Conservation (phyloP, 768 basidiomycete species). For the Agaricus bisporus region DNA sequence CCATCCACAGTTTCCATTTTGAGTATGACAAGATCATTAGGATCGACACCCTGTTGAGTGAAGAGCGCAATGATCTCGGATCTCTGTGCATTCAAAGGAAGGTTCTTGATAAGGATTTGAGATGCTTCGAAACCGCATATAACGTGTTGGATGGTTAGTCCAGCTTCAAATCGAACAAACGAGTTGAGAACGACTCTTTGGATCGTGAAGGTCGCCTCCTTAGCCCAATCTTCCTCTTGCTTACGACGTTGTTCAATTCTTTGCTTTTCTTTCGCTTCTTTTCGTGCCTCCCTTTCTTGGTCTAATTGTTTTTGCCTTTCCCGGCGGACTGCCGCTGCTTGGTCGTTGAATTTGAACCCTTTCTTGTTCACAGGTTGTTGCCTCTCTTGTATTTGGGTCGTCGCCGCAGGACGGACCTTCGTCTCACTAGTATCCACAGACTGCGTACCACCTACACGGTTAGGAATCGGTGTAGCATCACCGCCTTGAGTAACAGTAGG, state of each 20-base stretch:
- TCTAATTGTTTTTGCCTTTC: background rate
- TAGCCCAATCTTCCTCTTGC: constrained; percentile 7
- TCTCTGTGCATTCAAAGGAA: constrained; percentile 10
- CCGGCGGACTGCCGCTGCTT: background rate
- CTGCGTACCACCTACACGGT: background rate
- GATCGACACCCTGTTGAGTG: constrained; percentile 9
- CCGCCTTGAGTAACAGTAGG: background rate
- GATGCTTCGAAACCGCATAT: constrained; percentile 15
- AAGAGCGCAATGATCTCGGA: constrained; percentile 13
- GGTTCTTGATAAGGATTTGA: constrained; percentile 10
- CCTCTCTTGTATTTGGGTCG: too few relatives aligned
- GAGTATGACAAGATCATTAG: constrained; percentile 1
- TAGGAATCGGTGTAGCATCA: background rate
- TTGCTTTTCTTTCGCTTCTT: constrained; percentile 1
- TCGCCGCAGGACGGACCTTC: background rate
- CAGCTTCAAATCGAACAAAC: constrained; percentile 20
- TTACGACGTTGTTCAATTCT: background rate
- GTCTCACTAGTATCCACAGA: background rate
- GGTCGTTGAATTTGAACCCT: background rate
- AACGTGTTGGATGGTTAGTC: constrained; percentile 1
- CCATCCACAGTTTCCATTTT: constrained; percentile 19
- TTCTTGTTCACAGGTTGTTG: background rate
- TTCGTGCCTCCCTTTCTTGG: background rate
- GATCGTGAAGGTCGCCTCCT: constrained; percentile 4
- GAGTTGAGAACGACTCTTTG: constrained; percentile 11